These are phyloP conservation scores for Anthracocystis panici-leucophaei DNA, from an alignment of 1,284 basidiomycete species.

Conservation along the genomic window DNA sequence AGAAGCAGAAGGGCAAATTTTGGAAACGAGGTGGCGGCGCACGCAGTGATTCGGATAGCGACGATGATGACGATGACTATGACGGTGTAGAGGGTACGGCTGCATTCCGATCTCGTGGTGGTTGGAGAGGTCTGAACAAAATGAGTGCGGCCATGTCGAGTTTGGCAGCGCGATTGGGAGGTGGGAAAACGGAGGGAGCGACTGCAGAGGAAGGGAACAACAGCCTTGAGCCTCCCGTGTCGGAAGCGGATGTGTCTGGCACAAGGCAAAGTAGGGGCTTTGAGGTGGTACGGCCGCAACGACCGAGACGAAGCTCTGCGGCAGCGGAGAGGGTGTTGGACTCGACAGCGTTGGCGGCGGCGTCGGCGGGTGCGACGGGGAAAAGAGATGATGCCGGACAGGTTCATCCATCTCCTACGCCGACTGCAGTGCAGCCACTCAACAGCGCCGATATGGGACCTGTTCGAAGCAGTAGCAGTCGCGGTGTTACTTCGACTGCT, in stretches of 20 bases:
- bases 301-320: constrained; percentile 28
- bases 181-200: constrained; percentile 12
- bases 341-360: constrained; percentile 46
- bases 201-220: constrained; percentile 24
- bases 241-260: constrained; percentile 33
- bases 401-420: constrained; percentile 17
- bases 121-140: constrained; percentile 59
- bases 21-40: constrained; percentile 36
- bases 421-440: constrained; percentile 13
- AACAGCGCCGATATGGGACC: background rate
- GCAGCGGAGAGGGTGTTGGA: constrained; percentile 33
- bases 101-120: constrained; percentile 34
- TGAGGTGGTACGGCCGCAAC: constrained; percentile 53
- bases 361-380: background rate
- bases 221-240: constrained; percentile 48
- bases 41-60: constrained; percentile 36
- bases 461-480: constrained; percentile 2
- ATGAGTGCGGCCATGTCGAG: constrained; percentile 54
- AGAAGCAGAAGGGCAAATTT: constrained; percentile 38
- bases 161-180: constrained; percentile 32
- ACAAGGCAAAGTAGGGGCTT: constrained; percentile 38
- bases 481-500: constrained; percentile 24
- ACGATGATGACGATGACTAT: constrained; percentile 34
- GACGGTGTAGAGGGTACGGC: constrained; percentile 18
- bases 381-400: constrained; percentile 6